These are phyloP conservation scores for Papiliotrema laurentii DNA, from an alignment of 1,284 basidiomycete species.

Conservation along the genomic window DNA sequence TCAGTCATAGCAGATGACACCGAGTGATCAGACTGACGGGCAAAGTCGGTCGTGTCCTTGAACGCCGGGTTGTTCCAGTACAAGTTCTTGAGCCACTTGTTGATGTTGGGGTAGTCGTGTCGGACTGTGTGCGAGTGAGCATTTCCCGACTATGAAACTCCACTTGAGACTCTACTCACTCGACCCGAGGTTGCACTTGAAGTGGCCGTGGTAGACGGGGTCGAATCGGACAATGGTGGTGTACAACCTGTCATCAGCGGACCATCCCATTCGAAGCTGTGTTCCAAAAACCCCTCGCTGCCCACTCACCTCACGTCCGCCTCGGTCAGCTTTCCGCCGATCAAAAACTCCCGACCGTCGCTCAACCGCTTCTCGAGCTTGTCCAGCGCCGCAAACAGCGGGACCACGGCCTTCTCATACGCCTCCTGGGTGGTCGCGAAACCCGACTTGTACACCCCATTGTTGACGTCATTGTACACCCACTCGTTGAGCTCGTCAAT, in stretches of 20 bases:
- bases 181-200: conserved; percentile 86
- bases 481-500: conserved; percentile 86
- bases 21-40: conserved; percentile 34
- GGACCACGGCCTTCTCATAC: conserved; percentile 69
- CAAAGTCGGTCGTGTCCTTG: conserved; percentile 81
- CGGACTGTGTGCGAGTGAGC: conserved; percentile 47
- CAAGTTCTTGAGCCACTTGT: conserved; percentile 77
- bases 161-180: conserved; percentile 26
- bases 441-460: conserved; percentile 70
- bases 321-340: conserved; percentile 80
- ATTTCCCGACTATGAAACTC: no score
- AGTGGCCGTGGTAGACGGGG: conserved; percentile 83
- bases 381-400: conserved; percentile 73
- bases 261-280: neutral
- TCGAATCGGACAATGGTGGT: conserved; percentile 83
- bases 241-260: conserved; percentile 59
- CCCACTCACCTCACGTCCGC: conserved; percentile 62
- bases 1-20: neutral
- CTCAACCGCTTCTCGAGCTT: conserved; percentile 69
- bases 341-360: conserved; percentile 71
- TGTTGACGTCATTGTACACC: conserved; percentile 70
- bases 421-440: conserved; percentile 79
- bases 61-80: conserved; percentile 92
- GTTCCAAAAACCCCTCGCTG: no score
- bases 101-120: conserved; percentile 72